Evolutionary conservation across 2,329 filamentous ascomycete genomes (phyloP), one percentile per base, ranked within the genome.

Genomic region (Leptographium flavum): DNA sequence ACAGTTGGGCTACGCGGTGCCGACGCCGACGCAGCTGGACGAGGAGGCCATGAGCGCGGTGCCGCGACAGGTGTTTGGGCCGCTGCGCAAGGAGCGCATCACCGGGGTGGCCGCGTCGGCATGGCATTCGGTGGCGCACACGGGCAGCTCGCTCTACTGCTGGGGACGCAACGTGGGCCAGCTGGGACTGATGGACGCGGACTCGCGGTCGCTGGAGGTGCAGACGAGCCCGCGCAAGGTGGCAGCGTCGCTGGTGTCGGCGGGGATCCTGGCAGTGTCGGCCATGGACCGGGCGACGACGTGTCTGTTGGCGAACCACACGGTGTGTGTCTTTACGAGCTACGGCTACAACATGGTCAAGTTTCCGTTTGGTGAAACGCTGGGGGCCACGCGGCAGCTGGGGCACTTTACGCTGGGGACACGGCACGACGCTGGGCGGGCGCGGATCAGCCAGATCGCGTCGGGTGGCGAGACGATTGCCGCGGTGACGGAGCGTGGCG

Each of bases 81-180:
- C 86, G 0, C 68, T 98, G 47, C 96, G 95, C 57, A 86, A 87
- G 57, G 92, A 96, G 58, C 59, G 67, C 2, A 75, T 96, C 15
- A 61, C 84, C 21, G 92, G 92, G 1, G 76, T 88, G 46, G 87
- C 92, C 2, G 90, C 92, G 7, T 96, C 92, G 2, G 72, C 85
- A 0, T 79, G 94, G 33, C 92, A 98, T 62, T 96, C 92, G 0
- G 88, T 93, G 3, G 86, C 87, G 0, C 83, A 92, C 56, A 95
- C 87, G 1, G 71, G 74, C 1, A 76, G 78, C 1, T 85, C 86
- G 1, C 65, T 98, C 1, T 98, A 85, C 58, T 94, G 87, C 2
- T 98, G 94, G 71, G 92, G 92, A 21, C 93, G 92, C 56, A 98
- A 96, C 55, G 79, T 87, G 54, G 92, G 92, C 2, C 92, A 98